Evolutionary conservation across 441 rosid genomes (phyloP).

Genomic region (Codiaeum variegatum): DNA sequence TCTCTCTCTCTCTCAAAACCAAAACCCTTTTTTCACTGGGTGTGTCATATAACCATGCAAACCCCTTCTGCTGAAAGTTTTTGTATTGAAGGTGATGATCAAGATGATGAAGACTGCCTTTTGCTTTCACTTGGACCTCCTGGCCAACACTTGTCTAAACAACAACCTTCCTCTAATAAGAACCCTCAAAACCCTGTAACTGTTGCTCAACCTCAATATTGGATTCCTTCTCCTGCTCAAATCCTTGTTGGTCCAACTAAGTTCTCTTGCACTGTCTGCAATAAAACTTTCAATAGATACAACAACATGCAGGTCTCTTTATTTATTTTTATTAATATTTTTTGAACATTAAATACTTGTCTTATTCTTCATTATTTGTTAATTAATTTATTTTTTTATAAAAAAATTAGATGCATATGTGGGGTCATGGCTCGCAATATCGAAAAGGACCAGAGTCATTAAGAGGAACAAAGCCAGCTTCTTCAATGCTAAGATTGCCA

Average conservation of each 20-base stretch:
- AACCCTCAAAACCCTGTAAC: too few species aligned
- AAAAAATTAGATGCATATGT: conserved; percentile 78
- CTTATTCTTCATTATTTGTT: not conserved
- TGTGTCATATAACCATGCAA: too few species aligned
- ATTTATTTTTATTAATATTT: not conserved
- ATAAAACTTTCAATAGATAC: conserved; percentile 79
- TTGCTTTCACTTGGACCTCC: conserved; percentile 76
- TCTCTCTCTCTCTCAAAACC: conserved; percentile 12
- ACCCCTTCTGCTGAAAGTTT: conserved; percentile 31
- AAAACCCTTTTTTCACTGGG: conserved; percentile 29
- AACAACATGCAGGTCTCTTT: conserved; percentile 97
- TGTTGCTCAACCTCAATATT: too few species aligned
- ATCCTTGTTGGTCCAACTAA: conserved; percentile 86
- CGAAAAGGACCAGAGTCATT: conserved; percentile 80
- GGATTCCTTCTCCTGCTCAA: conserved; percentile 86
- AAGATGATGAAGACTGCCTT: conserved; percentile 55
- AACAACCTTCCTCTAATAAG: too few species aligned
- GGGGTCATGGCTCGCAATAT: conserved; percentile 94
- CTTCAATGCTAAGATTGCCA: conserved; percentile 62
- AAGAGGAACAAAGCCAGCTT: conserved; percentile 65
- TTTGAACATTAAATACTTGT: not conserved
- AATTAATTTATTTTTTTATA: too few species aligned
- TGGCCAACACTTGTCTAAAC: conserved; percentile 40
- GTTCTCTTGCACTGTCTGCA: conserved; percentile 84
- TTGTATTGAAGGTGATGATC: conserved; percentile 38